Evolutionary conservation across 495 filamentous ascomycete genomes (phyloP).

Genomic region (Thermochaetoides thermophila): DNA sequence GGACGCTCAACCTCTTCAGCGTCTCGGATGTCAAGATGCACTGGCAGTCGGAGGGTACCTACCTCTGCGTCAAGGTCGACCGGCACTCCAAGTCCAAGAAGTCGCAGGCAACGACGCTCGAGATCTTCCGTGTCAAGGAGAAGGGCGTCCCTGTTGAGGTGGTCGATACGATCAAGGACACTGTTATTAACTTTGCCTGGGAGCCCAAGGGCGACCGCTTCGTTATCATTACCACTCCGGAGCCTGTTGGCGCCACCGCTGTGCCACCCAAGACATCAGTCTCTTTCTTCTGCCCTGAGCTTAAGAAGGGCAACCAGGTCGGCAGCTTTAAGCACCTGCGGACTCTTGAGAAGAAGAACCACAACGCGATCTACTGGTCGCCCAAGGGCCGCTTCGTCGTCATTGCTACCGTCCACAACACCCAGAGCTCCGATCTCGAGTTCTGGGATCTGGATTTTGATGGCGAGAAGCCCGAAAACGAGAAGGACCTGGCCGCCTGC

Average conservation of each 20-base stretch:
- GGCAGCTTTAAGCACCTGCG: slow-evolving; percentile 93
- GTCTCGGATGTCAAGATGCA: slow-evolving; percentile 92
- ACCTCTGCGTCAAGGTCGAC: slow-evolving; percentile 96
- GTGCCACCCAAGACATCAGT: slow-evolving; percentile 85
- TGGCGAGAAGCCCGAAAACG: slow-evolving; percentile 80
- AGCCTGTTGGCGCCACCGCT: slow-evolving; percentile 61
- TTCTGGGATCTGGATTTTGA: slow-evolving; percentile 98
- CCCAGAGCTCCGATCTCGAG: slow-evolving; percentile 86
- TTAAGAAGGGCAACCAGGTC: slow-evolving; percentile 56
- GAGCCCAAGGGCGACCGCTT: slow-evolving; percentile 95
- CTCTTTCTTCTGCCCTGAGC: slow-evolving; percentile 91
- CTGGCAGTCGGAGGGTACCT: slow-evolving; percentile 89
- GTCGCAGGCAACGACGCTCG: slow-evolving; percentile 85
- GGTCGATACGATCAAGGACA: slow-evolving; percentile 91
- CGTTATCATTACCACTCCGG: slow-evolving; percentile 88
- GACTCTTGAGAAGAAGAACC: slow-evolving; percentile 95
- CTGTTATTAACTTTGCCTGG: slow-evolving; percentile 98
- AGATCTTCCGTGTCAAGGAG: slow-evolving; percentile 92
- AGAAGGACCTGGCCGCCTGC: slow-evolving; percentile 91
- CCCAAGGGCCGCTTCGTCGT: slow-evolving; percentile 90
- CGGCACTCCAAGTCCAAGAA: slow-evolving; percentile 98
- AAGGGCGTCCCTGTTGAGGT: slow-evolving; percentile 98
- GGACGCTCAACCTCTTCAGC: slow-evolving; percentile 92
- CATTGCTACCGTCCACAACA: slow-evolving; percentile 79
- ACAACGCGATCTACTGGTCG: slow-evolving; percentile 99